phyloP scores from a whole-genome alignment of 2,329 filamentous ascomycete genomes.

The Cyphellophora attinorum region DNA sequence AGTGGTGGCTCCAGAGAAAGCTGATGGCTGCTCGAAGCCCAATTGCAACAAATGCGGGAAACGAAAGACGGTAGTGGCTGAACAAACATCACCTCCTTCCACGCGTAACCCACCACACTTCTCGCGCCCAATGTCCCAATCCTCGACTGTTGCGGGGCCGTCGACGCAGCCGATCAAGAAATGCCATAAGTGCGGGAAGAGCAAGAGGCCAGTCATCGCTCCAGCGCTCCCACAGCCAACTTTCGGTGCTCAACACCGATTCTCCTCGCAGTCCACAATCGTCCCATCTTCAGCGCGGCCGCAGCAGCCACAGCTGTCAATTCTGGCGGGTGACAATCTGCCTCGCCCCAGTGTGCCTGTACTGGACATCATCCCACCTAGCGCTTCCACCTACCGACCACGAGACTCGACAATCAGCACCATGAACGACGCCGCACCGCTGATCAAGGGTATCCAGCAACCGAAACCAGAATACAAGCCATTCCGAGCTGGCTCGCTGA shows the following conservation, averaged over 20 bases:
- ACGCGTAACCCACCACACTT: background rate
- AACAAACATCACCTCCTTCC: background rate
- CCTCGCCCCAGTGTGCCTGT: constrained; percentile 2
- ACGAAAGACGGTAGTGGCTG: constrained; percentile 1
- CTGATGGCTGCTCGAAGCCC: background rate
- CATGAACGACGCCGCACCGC: constrained; percentile 13
- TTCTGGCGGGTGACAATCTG: background rate
- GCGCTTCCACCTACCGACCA: constrained; percentile 7
- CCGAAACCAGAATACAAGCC: constrained; percentile 4
- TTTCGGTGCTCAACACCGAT: background rate
- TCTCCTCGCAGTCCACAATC: constrained; percentile 1
- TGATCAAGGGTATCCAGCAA: constrained; percentile 5
- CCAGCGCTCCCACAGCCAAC: background rate
- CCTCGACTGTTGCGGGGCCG: background rate
- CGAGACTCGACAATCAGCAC: constrained; percentile 6
- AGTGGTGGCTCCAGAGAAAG: background rate
- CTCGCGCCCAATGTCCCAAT: background rate
- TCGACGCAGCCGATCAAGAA: background rate
- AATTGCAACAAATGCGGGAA: constrained; percentile 13
- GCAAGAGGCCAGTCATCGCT: background rate
- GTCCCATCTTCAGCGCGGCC: background rate
- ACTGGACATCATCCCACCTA: constrained; percentile 15
- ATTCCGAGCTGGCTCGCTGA: constrained; percentile 15
- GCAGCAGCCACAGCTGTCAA: background rate
- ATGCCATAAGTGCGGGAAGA: constrained; percentile 2